Conservation (phyloP, 108 stramenopile species). For the Cyclotella baltica region DNA sequence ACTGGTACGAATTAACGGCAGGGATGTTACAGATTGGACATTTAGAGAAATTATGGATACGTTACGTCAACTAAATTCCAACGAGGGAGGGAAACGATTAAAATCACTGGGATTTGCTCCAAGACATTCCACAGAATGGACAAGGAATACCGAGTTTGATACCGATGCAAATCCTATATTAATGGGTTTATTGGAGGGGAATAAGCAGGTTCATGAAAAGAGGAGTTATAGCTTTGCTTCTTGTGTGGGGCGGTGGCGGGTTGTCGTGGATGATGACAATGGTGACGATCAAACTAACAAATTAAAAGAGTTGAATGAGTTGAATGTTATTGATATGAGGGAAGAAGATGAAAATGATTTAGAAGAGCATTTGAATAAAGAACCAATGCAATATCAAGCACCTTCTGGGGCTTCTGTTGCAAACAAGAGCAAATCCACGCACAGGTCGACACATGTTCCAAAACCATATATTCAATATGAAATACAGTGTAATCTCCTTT, state of each 20-base stretch:
- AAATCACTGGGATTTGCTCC: conserved; percentile 49
- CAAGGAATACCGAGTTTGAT: conserved; percentile 7
- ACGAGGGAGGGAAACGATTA: conserved; percentile 7
- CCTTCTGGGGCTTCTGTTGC: too few species aligned
- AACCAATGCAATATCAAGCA: conserved; percentile 10
- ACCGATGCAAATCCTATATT: not conserved
- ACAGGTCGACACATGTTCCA: conserved; percentile 4
- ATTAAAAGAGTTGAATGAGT: not conserved
- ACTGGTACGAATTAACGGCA: conserved; percentile 46
- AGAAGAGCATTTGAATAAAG: conserved; percentile 34
- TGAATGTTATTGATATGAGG: not conserved
- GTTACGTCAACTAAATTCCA: conserved; percentile 28
- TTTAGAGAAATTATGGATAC: conserved; percentile 58
- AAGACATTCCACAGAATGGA: conserved; percentile 36
- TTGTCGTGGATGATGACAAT: conserved; percentile 8
- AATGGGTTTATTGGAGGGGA: not conserved
- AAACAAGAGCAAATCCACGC: not conserved
- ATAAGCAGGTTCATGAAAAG: conserved; percentile 23
- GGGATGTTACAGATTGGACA: conserved; percentile 46
- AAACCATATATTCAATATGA: conserved; percentile 47
- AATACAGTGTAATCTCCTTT: conserved; percentile 33
- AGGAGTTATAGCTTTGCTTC: conserved; percentile 37
- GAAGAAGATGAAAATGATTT: conserved; percentile 15
- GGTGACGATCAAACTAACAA: not conserved
- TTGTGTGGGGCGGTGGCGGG: conserved; percentile 39